Conservation (phyloP, 106 monocot genomes). For the Platanthera guangdongensis region DNA sequence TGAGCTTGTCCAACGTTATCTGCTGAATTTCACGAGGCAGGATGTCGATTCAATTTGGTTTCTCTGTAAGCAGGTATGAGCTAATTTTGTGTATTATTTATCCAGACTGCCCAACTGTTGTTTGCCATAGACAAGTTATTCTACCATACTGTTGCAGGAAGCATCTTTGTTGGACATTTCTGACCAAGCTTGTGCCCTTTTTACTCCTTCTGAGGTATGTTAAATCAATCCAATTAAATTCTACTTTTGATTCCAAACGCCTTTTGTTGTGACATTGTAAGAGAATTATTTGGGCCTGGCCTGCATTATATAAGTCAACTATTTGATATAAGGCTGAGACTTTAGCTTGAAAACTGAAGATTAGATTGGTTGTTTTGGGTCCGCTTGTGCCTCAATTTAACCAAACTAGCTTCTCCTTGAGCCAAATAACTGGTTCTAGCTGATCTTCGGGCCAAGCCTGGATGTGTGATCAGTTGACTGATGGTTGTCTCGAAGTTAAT, state of each 20-base stretch:
- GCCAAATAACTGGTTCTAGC: too few relatives aligned
- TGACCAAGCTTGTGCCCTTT: conserved; percentile 86
- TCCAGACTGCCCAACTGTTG: background rate
- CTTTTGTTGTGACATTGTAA: background rate
- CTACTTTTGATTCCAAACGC: background rate
- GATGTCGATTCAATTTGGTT: conserved; percentile 90
- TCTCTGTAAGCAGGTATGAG: conserved; percentile 87
- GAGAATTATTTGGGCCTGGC: background rate
- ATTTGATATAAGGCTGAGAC: background rate
- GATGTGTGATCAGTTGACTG: too few relatives aligned
- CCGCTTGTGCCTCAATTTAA: too few relatives aligned
- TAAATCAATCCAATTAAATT: conserved; percentile 4
- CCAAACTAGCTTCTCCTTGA: too few relatives aligned
- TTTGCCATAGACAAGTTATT: background rate
- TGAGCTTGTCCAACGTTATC: conserved; percentile 35
- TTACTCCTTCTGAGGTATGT: conserved; percentile 70
- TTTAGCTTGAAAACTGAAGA: too few relatives aligned
- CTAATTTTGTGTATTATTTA: background rate
- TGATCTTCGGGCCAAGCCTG: too few relatives aligned
- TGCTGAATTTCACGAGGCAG: conserved; percentile 70
- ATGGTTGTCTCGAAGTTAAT: too few relatives aligned
- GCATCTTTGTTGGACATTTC: conserved; percentile 89
- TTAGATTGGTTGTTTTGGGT: too few relatives aligned
- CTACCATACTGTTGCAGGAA: conserved; percentile 43
- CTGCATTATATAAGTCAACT: background rate